Percentiles rank a stretch among this genome's conserved stretches.
phyloP scores from a whole-genome alignment of 1,139 yeast genomes.

The Kluyveromyces sp. region DNA sequence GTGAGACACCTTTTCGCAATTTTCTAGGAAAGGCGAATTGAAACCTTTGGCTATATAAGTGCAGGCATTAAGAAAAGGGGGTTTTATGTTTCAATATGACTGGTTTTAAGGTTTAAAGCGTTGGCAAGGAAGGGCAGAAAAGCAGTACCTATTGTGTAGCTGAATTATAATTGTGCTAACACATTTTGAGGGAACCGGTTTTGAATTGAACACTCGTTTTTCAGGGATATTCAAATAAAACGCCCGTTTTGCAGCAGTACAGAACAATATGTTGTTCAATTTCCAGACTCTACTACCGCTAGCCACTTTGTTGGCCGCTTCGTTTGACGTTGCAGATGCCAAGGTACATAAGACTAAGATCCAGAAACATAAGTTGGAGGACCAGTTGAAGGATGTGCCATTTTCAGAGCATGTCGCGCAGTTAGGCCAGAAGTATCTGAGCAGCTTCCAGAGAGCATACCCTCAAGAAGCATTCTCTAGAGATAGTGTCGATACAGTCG shows the following conservation, averaged over 20 bases:
- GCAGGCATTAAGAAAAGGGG: background rate
- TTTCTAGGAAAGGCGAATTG: background rate
- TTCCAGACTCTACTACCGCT: conserved; percentile 65
- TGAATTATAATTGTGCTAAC: background rate
- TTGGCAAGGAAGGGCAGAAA: background rate
- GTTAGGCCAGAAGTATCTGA: conserved; percentile 68
- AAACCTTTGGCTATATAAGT: background rate
- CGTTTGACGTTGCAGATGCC: conserved; percentile 43
- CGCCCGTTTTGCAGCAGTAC: background rate
- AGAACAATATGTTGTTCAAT: conserved; percentile 34
- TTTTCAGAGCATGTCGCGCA: conserved; percentile 60
- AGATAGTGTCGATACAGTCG: conserved; percentile 20
- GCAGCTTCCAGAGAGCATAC: conserved; percentile 41
- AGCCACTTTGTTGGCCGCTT: conserved; percentile 46
- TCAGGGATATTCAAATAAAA: too few species aligned
- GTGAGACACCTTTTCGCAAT: background rate
- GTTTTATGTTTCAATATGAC: background rate
- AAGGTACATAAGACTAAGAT: conserved; percentile 57
- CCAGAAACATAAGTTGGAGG: conserved; percentile 56
- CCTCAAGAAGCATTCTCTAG: conserved; percentile 30
- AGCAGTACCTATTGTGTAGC: background rate
- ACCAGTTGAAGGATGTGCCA: conserved; percentile 50
- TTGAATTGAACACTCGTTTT: too few species aligned
- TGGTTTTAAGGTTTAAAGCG: too few species aligned
- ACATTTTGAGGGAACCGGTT: background rate